These are phyloP conservation scores for Lactarius hatsudake DNA, from an alignment of 768 basidiomycete genomes.

Conservation along the genomic window DNA sequence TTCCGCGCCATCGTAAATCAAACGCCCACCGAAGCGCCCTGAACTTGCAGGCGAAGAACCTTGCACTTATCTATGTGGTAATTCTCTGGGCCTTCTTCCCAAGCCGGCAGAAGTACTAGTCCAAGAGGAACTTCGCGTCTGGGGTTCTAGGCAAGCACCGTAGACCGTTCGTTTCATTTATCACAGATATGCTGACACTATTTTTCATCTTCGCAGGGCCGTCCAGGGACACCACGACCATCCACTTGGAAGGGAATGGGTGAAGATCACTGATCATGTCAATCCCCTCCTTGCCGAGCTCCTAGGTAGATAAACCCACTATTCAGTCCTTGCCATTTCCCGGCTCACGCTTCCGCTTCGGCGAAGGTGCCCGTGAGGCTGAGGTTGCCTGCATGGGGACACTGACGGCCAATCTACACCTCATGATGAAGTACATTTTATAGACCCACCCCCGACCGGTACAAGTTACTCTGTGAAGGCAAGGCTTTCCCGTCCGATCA, in stretches of 20 bases:
- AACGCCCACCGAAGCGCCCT: constrained; percentile 16
- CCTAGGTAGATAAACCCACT: constrained; percentile 56
- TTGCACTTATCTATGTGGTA: constrained; percentile 90
- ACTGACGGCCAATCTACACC: constrained; percentile 91
- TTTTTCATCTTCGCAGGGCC: constrained; percentile 47
- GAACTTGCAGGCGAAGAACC: constrained; percentile 42
- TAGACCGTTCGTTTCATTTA: constrained; percentile 21
- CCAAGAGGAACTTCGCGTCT: constrained; percentile 78
- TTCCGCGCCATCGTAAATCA: constrained; percentile 16
- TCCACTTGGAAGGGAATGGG: constrained; percentile 83
- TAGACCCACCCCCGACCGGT: constrained; percentile 77
- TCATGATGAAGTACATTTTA: constrained; percentile 95
- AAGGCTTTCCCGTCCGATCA: constrained; percentile 97
- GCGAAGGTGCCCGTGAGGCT: constrained; percentile 72
- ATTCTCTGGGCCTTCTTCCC: constrained; percentile 85
- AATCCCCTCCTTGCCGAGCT: constrained; percentile 75
- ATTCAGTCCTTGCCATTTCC: constrained; percentile 6
- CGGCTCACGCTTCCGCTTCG: constrained; percentile 28
- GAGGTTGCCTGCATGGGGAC: constrained; percentile 97
- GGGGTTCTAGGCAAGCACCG: constrained; percentile 63
- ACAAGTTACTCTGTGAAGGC: constrained; percentile 93
- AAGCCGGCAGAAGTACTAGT: constrained; percentile 70
- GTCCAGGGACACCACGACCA: constrained; percentile 90
- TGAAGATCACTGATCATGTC: constrained; percentile 67
- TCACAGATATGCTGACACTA: constrained; percentile 21